Evolutionary conservation across 108 stramenopile species (phyloP).

Genomic region (Schizochytrium sp.): DNA sequence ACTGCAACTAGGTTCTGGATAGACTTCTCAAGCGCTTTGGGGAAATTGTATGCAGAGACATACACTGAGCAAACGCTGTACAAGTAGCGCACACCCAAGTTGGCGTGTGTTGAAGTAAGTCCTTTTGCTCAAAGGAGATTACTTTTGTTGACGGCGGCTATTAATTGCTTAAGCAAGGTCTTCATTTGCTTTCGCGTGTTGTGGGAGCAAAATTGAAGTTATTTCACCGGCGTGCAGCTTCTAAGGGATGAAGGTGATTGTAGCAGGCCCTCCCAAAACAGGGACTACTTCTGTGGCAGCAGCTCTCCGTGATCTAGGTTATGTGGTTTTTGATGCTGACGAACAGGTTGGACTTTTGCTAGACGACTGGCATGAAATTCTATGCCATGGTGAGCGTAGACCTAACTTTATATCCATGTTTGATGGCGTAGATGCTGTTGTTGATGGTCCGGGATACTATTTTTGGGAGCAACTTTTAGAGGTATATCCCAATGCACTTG

Average conservation of each 20-base stretch:
- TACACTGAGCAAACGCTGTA: no score
- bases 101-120: no score
- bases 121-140: no score
- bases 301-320: constrained; percentile 11
- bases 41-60: no score
- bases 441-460: neutral
- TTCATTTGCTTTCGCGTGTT: no score
- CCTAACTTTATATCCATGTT: neutral
- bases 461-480: constrained; percentile 21
- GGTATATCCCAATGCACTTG: neutral
- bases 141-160: no score
- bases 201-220: no score
- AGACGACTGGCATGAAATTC: constrained; percentile 30
- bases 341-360: constrained; percentile 24
- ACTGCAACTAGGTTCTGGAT: no score
- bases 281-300: constrained; percentile 23
- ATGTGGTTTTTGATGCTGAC: neutral
- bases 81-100: no score
- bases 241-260: constrained; percentile 2
- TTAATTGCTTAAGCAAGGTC: no score
- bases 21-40: no score
- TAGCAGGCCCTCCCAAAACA: constrained; percentile 23
- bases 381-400: neutral
- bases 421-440: neutral
- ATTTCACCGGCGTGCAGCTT: neutral